Evolutionary conservation across 371 early-diverging fungal genomes (phyloP), one percentile per base, ranked within the genome.

Genomic region (Actinomortierella wolfii): DNA sequence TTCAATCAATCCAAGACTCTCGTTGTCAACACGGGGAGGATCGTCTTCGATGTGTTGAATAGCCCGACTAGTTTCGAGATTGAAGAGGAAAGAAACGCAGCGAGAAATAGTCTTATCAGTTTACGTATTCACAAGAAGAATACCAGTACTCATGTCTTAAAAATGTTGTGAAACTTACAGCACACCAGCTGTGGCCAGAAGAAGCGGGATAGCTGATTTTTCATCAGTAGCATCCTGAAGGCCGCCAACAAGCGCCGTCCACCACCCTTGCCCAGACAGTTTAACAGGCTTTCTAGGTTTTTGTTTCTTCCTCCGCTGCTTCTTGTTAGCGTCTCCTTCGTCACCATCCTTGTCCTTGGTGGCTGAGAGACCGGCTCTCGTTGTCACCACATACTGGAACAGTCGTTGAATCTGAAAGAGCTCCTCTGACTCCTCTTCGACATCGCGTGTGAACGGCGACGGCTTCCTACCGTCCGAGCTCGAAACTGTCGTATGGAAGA

Each of bases 41-140:
- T 67, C 67, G 29, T 73, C 74, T 25, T 66, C 67, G 34, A 51
- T 67, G 52, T 73, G 74, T 39, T 73, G 74, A 46, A 73, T 54
- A 8, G 74, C 58, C 18, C 74, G 74, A 52, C 74, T 73, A 42
- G 24, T n/a, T 14, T 56, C 1, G 1, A 1, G 23, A 17, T 13
- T 24, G 14, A 13, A 43, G 1, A 21, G 8, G 28, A 34, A 1
- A 43, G 18, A 34, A 34, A 34, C 4, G 34, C 34, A 34, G 11
- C 34, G 11, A 4, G 11, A n/a, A n/a, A n/a, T n/a, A n/a, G n/a
- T n/a, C n/a, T n/a, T n/a, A n/a, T n/a, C n/a, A n/a, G n/a, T n/a
- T n/a, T n/a, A n/a, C n/a, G n/a, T n/a, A n/a, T n/a, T n/a, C n/a
- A n/a, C n/a, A n/a, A n/a, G n/a, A n/a, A n/a, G n/a, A n/a, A n/a